Evolutionary conservation across 2,329 filamentous ascomycete species (phyloP).

Genomic region (Aspergillus sp.): DNA sequence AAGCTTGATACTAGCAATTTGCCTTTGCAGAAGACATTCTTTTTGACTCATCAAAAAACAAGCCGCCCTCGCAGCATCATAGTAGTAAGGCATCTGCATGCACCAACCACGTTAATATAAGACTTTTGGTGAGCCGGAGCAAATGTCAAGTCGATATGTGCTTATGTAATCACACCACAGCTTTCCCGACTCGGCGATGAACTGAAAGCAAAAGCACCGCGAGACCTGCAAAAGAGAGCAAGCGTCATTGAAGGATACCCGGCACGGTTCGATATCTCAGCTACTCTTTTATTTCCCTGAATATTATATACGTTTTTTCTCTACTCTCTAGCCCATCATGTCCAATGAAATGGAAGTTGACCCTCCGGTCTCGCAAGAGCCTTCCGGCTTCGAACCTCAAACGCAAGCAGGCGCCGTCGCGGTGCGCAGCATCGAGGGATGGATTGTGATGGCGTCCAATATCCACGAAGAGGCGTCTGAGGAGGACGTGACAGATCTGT

Average conservation of each 20-base stretch:
- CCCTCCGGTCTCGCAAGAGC: slow-evolving; percentile 27
- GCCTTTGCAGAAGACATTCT: too few relatives aligned
- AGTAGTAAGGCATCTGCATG: too few relatives aligned
- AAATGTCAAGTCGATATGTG: not conserved
- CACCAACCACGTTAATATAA: too few relatives aligned
- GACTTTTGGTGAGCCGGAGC: too few relatives aligned
- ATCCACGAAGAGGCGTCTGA: slow-evolving; percentile 61
- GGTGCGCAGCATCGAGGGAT: slow-evolving; percentile 60
- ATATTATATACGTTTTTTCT: too few relatives aligned
- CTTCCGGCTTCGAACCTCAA: slow-evolving; percentile 29
- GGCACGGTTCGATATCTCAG: not conserved
- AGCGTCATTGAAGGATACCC: not conserved
- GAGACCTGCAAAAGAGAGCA: not conserved
- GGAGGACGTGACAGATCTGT: slow-evolving; percentile 58
- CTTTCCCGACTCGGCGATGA: not conserved
- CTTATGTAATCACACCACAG: slow-evolving; percentile 2
- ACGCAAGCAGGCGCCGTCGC: slow-evolving; percentile 44
- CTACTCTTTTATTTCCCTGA: not conserved
- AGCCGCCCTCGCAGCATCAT: too few relatives aligned
- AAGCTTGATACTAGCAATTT: too few relatives aligned
- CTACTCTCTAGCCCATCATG: slow-evolving; percentile 17
- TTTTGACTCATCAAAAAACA: too few relatives aligned
- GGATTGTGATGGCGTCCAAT: slow-evolving; percentile 62
- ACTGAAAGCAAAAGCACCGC: not conserved
- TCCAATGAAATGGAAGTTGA: slow-evolving; percentile 42